Percentiles rank a stretch among this genome's conserved stretches.
Conservation (phyloP, 1,284 basidiomycete species). For the Chiua sp. region DNA sequence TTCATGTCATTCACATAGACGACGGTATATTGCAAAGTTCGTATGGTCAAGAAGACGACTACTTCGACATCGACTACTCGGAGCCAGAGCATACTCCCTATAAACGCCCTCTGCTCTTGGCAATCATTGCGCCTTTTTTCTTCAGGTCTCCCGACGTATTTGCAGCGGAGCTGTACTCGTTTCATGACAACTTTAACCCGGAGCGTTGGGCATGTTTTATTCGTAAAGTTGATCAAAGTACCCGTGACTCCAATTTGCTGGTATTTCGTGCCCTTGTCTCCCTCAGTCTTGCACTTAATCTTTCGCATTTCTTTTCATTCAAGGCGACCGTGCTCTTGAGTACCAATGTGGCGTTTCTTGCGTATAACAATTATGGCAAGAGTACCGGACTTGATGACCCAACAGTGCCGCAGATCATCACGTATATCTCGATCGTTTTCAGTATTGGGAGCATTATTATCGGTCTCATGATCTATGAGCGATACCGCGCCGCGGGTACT, state of each 20-base stretch:
- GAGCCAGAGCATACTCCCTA: constrained; percentile 21
- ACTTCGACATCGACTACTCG: constrained; percentile 34
- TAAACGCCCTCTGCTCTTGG: constrained; percentile 23
- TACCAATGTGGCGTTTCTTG: constrained; percentile 29
- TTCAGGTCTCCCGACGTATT: constrained; percentile 34
- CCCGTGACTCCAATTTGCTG: constrained; percentile 36
- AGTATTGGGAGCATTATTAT: constrained; percentile 34
- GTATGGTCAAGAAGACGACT: constrained; percentile 38
- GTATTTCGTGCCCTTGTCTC: constrained; percentile 12
- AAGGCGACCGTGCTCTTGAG: constrained; percentile 36
- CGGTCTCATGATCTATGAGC: constrained; percentile 37
- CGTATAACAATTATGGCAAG: constrained; percentile 12
- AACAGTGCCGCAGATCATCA: constrained; percentile 28
- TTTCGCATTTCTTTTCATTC: background rate
- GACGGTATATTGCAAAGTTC: constrained; percentile 34
- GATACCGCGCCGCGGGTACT: constrained; percentile 38
- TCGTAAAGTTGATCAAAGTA: constrained; percentile 35
- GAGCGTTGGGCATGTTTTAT: constrained; percentile 35
- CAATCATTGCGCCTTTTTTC: constrained; percentile 26
- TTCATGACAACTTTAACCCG: constrained; percentile 32
- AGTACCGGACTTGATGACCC: constrained; percentile 10
- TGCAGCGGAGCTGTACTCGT: constrained; percentile 31
- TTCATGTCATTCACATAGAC: constrained; percentile 16
- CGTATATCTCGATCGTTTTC: constrained; percentile 36
- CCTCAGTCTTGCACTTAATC: constrained; percentile 1